Evolutionary conservation across 2,329 filamentous ascomycete genomes (phyloP).

Genomic region (Penicillium griseofulvum): DNA sequence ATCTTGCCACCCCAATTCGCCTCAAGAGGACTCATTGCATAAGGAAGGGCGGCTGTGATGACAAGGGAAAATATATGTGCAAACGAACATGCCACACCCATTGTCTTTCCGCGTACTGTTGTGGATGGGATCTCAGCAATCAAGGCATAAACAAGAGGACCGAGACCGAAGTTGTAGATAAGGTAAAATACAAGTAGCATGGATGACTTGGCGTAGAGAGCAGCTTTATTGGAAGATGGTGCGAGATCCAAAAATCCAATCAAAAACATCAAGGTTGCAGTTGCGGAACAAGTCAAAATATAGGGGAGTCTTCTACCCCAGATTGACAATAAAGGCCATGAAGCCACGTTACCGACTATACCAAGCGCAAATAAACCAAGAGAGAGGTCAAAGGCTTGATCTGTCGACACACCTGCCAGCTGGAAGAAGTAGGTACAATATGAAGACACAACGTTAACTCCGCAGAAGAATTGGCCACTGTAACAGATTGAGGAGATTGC

Average conservation of each 20-base stretch:
- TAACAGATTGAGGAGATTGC: constrained; percentile 29
- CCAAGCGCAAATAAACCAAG: constrained; percentile 45
- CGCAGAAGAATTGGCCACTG: constrained; percentile 30
- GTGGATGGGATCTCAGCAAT: constrained; percentile 54
- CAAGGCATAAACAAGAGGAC: constrained; percentile 54
- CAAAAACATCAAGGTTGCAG: constrained; percentile 36
- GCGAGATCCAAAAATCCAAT: constrained; percentile 43
- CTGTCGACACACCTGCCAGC: constrained; percentile 30
- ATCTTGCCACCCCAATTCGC: constrained; percentile 32
- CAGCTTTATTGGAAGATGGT: constrained; percentile 25
- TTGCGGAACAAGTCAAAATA: constrained; percentile 33
- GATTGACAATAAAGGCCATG: constrained; percentile 41
- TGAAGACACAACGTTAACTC: constrained; percentile 29
- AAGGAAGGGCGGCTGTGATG: constrained; percentile 24
- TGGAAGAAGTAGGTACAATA: constrained; percentile 36
- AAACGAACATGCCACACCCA: constrained; percentile 31
- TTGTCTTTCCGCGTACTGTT: constrained; percentile 53
- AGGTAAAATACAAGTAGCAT: constrained; percentile 41
- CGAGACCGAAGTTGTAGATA: constrained; percentile 54
- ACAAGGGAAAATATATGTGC: constrained; percentile 33
- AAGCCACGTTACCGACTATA: constrained; percentile 42
- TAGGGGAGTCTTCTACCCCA: constrained; percentile 44
- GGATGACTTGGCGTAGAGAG: constrained; percentile 43
- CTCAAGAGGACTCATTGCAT: constrained; percentile 34
- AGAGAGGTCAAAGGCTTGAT: constrained; percentile 34